Evolutionary conservation across 2,329 filamentous ascomycete genomes (phyloP).

Genomic region (Cladosporium sp.): DNA sequence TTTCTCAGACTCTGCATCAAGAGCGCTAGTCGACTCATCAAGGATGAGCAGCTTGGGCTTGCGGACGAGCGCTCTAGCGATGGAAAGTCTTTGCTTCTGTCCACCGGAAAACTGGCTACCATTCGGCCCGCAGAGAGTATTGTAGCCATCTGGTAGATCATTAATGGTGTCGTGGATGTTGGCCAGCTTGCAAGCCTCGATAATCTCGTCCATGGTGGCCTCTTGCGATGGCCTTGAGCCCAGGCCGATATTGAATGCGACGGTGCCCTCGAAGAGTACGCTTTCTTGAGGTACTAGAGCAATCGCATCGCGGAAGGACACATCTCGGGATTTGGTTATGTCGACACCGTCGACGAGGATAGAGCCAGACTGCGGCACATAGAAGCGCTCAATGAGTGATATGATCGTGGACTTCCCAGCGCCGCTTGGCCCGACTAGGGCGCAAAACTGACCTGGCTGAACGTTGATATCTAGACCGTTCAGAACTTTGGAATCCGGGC

Average conservation of each 20-base stretch:
- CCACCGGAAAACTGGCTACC: slow-evolving; percentile 90
- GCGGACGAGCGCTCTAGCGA: slow-evolving; percentile 82
- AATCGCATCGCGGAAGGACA: slow-evolving; percentile 88
- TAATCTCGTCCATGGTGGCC: slow-evolving; percentile 62
- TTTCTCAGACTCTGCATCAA: slow-evolving; percentile 92
- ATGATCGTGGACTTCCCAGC: slow-evolving; percentile 90
- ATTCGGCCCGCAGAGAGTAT: slow-evolving; percentile 91
- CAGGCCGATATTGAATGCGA: slow-evolving; percentile 80
- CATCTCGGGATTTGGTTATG: slow-evolving; percentile 73
- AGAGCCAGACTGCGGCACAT: slow-evolving; percentile 74
- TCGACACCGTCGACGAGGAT: slow-evolving; percentile 79
- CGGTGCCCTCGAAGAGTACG: slow-evolving; percentile 80
- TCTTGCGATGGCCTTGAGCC: slow-evolving; percentile 68
- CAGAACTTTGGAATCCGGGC: slow-evolving; percentile 35
- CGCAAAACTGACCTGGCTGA: slow-evolving; percentile 68
- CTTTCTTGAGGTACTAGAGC: slow-evolving; percentile 91
- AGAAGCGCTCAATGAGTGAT: slow-evolving; percentile 89
- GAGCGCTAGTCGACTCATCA: slow-evolving; percentile 87
- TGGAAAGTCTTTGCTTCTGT: slow-evolving; percentile 94
- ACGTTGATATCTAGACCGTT: slow-evolving; percentile 33
- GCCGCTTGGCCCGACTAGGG: slow-evolving; percentile 85
- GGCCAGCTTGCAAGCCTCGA: slow-evolving; percentile 77
- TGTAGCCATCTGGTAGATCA: slow-evolving; percentile 75
- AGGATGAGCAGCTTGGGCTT: slow-evolving; percentile 88
- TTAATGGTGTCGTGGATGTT: slow-evolving; percentile 92